Evolutionary conservation across 2,329 filamentous ascomycete species (phyloP), one percentile per base, ranked within the genome.

Genomic region (Fusarium robinianum): DNA sequence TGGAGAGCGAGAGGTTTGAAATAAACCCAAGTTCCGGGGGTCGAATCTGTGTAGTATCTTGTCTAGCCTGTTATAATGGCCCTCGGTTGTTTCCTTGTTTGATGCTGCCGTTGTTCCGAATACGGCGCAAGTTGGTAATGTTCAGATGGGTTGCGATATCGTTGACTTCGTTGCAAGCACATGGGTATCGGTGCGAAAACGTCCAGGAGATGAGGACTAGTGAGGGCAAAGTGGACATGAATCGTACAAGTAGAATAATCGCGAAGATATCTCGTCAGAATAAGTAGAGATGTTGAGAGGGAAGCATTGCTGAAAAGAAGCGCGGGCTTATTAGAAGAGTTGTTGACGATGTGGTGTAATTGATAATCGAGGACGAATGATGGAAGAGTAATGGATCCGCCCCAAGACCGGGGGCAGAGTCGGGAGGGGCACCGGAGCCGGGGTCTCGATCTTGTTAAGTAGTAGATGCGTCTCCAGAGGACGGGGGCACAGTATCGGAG

Each of bases 101-200:
- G 51, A 7, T 51, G 41, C 8, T 19, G 22, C 16, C 32, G 23
- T 14, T 6, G 27, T 15, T 34, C 12, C 47, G n/a, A n/a, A n/a
- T n/a, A n/a, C n/a, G n/a, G n/a, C n/a, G n/a, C n/a, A n/a, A n/a
- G n/a, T n/a, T n/a, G n/a, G n/a, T n/a, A n/a, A n/a, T n/a, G n/a
- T n/a, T n/a, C n/a, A n/a, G n/a, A n/a, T 52, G 55, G 18, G 49
- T 56, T 31, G 41, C 52, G 52, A 42, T 42, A 33, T 34, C 44
- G 48, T 53, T 53, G 52, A 33, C 32, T 50, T 42, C 41, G 52
- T 56, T 42, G 49, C 52, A 27, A 53, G 52, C 32, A 38, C 52
- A 55, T 56, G 31, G 40, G 56, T 27, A 19, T 35, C 37, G 41
- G 42, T 25, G 34, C 14, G 23, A 38, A 14, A 41, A 21, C 46